These are phyloP conservation scores for Ophiosphaerella narmari DNA, from an alignment of 2,329 filamentous ascomycete species.

Conservation along the genomic window DNA sequence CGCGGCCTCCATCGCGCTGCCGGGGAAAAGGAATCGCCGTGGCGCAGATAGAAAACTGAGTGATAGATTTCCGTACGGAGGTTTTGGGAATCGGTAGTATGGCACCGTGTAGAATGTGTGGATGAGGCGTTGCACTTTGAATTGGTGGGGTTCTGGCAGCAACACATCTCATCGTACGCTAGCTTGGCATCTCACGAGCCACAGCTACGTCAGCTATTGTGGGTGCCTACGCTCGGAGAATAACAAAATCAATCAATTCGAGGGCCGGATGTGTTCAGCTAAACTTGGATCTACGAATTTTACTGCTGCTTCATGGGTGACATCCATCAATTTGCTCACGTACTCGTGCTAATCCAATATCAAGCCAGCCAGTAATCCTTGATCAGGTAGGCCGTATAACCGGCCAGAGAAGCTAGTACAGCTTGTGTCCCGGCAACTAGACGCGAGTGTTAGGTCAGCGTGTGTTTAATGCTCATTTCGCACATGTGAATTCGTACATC, in stretches of 20 bases:
- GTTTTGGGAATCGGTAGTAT: conserved; percentile 4
- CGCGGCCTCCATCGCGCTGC: conserved; percentile 76
- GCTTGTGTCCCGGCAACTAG: conserved; percentile 34
- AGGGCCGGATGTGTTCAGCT: too few species aligned
- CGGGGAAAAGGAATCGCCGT: background rate
- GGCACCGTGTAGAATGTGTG: conserved; percentile 5
- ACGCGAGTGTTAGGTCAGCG: too few species aligned
- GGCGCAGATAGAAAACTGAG: background rate
- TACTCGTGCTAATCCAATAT: background rate
- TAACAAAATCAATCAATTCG: background rate
- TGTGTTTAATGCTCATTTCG: too few species aligned
- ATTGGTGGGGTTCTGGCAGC: conserved; percentile 19
- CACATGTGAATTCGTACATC: conserved; percentile 11
- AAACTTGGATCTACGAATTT: too few species aligned
- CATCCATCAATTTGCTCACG: too few species aligned
- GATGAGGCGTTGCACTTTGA: conserved; percentile 13
- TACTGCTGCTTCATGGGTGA: too few species aligned
- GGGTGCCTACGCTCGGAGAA: conserved; percentile 1
- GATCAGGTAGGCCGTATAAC: conserved; percentile 38
- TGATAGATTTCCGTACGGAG: background rate
- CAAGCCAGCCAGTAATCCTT: conserved; percentile 36
- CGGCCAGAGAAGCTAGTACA: conserved; percentile 30
- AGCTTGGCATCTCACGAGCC: conserved; percentile 20
- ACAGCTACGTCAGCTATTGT: conserved; percentile 17
- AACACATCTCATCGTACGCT: conserved; percentile 7